Percentiles rank a stretch among this genome's conserved stretches.
These are phyloP conservation scores for Scedosporium aurantiacum DNA, from an alignment of 2,329 filamentous ascomycete species.

Conservation along the genomic window DNA sequence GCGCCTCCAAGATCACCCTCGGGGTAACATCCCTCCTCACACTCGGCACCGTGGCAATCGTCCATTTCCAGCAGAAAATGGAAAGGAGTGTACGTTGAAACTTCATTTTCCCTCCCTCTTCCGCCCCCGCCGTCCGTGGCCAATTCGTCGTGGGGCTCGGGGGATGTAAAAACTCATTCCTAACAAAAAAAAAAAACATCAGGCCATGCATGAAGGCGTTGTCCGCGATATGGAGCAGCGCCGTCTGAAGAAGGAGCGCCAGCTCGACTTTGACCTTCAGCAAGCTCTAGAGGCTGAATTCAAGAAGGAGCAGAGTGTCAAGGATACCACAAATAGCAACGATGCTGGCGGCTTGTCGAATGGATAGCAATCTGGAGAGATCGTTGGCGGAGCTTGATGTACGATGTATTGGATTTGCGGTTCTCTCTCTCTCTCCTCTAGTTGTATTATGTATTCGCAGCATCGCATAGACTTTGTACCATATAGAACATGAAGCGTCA, in stretches of 20 bases:
- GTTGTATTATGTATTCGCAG: too few relatives aligned
- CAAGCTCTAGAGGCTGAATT: constrained; percentile 77
- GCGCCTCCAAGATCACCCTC: constrained; percentile 78
- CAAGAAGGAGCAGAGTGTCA: constrained; percentile 74
- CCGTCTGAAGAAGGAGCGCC: constrained; percentile 76
- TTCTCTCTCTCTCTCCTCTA: not conserved
- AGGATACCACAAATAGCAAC: constrained; percentile 23
- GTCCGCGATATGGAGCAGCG: constrained; percentile 92
- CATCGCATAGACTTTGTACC: too few relatives aligned
- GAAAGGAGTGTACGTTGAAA: constrained; percentile 62
- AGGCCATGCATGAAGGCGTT: constrained; percentile 95
- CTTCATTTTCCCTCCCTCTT: constrained; percentile 11
- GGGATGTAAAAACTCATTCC: not conserved
- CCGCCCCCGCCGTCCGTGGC: not conserved
- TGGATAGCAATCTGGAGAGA: not conserved
- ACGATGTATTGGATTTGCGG: not conserved
- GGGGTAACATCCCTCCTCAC: constrained; percentile 67
- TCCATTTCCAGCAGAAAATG: constrained; percentile 77
- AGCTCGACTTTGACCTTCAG: constrained; percentile 92
- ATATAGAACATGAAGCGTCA: too few relatives aligned
- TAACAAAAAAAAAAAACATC: not conserved
- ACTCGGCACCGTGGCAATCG: constrained; percentile 65
- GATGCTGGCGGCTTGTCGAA: not conserved
- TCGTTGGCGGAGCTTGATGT: not conserved
- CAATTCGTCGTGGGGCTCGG: not conserved